A percentile compares a stretch with the other conserved stretches of the same genome.
These are phyloP conservation scores for Trichomonas vaginalis DNA, from an alignment of 208 protist species.

Conservation along the genomic window DNA sequence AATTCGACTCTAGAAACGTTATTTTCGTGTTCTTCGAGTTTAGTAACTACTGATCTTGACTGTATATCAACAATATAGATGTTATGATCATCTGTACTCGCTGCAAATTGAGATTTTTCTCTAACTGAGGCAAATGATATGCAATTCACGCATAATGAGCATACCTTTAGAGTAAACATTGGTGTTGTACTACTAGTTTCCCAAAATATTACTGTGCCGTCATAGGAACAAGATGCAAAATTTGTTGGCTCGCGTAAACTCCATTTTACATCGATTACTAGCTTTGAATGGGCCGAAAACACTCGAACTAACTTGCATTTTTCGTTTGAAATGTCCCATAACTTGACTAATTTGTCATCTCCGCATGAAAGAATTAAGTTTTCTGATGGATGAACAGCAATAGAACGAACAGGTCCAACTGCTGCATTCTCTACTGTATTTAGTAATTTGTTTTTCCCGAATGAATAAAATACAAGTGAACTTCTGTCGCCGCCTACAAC, in stretches of 20 bases:
- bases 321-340: slow-evolving; percentile 93
- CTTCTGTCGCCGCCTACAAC: slow-evolving; percentile 37
- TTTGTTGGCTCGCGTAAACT: slow-evolving; percentile 90
- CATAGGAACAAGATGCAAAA: slow-evolving; percentile 88
- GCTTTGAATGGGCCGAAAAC: slow-evolving; percentile 88
- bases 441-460: slow-evolving; percentile 85
- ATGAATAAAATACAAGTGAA: slow-evolving; percentile 86
- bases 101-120: slow-evolving; percentile 91
- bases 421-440: slow-evolving; percentile 79
- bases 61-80: slow-evolving; percentile 96
- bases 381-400: slow-evolving; percentile 88
- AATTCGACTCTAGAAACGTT: slow-evolving; percentile 83
- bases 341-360: slow-evolving; percentile 89
- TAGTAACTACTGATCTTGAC: slow-evolving; percentile 77
- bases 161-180: slow-evolving; percentile 87
- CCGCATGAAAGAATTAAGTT: slow-evolving; percentile 74
- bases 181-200: slow-evolving; percentile 43
- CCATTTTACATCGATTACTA: slow-evolving; percentile 85
- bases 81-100: slow-evolving; percentile 62
- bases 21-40: slow-evolving; percentile 75
- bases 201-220: slow-evolving; percentile 72
- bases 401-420: slow-evolving; percentile 49
- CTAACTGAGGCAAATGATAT: slow-evolving; percentile 77
- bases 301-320: slow-evolving; percentile 63
- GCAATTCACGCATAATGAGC: slow-evolving; percentile 90